Conservation (phyloP, 345 rosid genomes). For the Excoecaria cochinchinensis region DNA sequence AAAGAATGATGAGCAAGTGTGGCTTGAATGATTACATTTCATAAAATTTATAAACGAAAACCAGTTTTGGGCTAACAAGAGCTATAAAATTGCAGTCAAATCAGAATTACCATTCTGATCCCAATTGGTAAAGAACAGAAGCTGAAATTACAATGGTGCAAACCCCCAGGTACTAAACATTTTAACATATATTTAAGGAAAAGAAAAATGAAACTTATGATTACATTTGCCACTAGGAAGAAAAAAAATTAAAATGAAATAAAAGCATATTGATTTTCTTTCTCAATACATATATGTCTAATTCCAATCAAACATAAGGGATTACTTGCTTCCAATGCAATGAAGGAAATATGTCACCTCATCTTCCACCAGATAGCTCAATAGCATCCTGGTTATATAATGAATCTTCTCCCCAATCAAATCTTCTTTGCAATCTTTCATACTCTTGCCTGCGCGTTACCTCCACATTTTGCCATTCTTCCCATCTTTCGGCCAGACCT, state of each 20-base stretch:
- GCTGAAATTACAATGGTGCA: too few relatives aligned
- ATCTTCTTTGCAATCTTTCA: slow-evolving; percentile 75
- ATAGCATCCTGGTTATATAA: slow-evolving; percentile 73
- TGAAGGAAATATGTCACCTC: background rate
- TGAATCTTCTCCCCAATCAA: slow-evolving; percentile 88
- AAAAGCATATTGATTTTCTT: background rate
- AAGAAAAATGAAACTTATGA: too few relatives aligned
- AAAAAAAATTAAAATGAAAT: background rate
- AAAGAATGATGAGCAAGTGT: slow-evolving; percentile 20
- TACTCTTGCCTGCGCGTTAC: slow-evolving; percentile 79
- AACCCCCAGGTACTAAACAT: too few relatives aligned
- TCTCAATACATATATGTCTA: background rate
- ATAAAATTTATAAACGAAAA: background rate
- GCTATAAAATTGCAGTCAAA: too few relatives aligned
- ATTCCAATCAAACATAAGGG: background rate
- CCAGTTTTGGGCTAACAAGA: background rate
- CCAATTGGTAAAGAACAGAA: too few relatives aligned
- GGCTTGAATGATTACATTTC: slow-evolving; percentile 27
- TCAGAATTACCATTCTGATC: too few relatives aligned
- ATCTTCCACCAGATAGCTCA: slow-evolving; percentile 92
- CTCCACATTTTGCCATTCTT: slow-evolving; percentile 93
- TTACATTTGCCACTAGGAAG: too few relatives aligned
- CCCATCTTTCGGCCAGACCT: slow-evolving; percentile 96
- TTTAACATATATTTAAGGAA: too few relatives aligned
- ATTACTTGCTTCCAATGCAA: background rate